Evolutionary conservation across 495 filamentous ascomycete species (phyloP), one percentile per base, ranked within the genome.

Genomic region (Pseudoneurospora amorphoporcata): DNA sequence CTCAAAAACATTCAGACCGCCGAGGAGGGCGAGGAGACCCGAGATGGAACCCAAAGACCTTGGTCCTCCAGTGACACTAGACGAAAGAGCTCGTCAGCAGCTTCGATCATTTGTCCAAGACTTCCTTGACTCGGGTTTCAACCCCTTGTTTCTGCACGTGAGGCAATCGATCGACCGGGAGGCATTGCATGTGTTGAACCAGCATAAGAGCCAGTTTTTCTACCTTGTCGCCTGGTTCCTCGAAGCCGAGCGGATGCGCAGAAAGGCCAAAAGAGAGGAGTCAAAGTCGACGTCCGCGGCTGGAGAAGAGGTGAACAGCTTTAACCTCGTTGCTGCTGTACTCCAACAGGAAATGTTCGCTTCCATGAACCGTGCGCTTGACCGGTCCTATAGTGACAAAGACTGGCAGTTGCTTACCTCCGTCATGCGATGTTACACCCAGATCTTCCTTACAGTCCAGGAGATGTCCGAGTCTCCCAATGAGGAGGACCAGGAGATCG

Each of bases 401-500:
- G 86, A 88, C 65, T 98, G 95, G 95, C 88, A 88, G 61, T 91
- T 94, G 74, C 81, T 98, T 19, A 93, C 94, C 69, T 90, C 95
- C 4, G 90, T 91, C 47, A 97, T 98, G 91, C 90, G 92, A 68
- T 97, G 93, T 77, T 96, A 97, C 78, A 92, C 90, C 3, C 90
- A 92, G 77, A 91, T 91, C 68, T 84, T 99, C n/a, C 85, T 97
- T 47, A 97, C 94, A 0, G 91, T 98, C 4, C 95, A 98, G 77
- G 93, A 97, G 72, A 99, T 99, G 96, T 84, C 90, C 4, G 87
- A 91, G 45, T 95, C 92, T 0, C 87, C 88, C 0, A 85, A 93
- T 35, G 95, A 98, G 73, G 96, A 98, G 10, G 93, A 99, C 76
- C 92, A 96, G 80, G 96, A 98, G 73, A 98, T 99, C 76, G 96